These are phyloP conservation scores for Lyophyllum decastes DNA, from an alignment of 768 basidiomycete genomes.

Conservation along the genomic window DNA sequence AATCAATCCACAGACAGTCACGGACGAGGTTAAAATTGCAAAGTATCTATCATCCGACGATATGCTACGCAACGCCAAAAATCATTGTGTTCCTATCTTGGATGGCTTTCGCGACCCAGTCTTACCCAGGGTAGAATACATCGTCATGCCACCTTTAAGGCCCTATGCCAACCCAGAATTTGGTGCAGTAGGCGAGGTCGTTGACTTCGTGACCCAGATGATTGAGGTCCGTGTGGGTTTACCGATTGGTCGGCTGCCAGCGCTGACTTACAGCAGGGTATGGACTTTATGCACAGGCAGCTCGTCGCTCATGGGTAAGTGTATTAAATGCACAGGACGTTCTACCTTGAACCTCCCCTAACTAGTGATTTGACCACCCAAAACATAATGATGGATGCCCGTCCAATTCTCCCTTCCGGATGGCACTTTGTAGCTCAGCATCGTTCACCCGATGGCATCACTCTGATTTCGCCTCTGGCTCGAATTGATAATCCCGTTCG, in stretches of 20 bases:
- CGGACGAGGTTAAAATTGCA: constrained; percentile 10
- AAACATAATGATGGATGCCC: constrained; percentile 40
- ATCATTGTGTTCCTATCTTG: constrained; percentile 17
- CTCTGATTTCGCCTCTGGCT: constrained; percentile 24
- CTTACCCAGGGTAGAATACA: constrained; percentile 11
- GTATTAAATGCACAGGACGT: neutral
- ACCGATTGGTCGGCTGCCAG: neutral
- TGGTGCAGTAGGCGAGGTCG: constrained; percentile 24
- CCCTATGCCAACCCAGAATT: constrained; percentile 36
- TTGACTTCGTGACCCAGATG: constrained; percentile 33
- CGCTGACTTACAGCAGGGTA: constrained; percentile 20
- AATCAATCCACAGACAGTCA: constrained; percentile 4
- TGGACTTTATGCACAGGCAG: constrained; percentile 32
- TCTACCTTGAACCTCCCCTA: neutral
- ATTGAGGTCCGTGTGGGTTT: constrained; percentile 5
- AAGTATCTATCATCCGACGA: constrained; percentile 6
- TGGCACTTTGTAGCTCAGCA: constrained; percentile 35
- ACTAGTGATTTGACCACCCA: constrained; percentile 31
- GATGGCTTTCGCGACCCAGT: constrained; percentile 21
- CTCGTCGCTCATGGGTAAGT: constrained; percentile 33
- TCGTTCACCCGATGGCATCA: constrained; percentile 30
- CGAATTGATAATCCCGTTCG: constrained; percentile 36
- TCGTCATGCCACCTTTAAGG: constrained; percentile 39
- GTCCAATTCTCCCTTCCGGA: constrained; percentile 29
- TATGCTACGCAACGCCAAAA: constrained; percentile 5